Percentiles rank a stretch among this genome's conserved stretches.
Conservation (phyloP, 441 rosid genomes). For the Flueggea neowawraea region DNA sequence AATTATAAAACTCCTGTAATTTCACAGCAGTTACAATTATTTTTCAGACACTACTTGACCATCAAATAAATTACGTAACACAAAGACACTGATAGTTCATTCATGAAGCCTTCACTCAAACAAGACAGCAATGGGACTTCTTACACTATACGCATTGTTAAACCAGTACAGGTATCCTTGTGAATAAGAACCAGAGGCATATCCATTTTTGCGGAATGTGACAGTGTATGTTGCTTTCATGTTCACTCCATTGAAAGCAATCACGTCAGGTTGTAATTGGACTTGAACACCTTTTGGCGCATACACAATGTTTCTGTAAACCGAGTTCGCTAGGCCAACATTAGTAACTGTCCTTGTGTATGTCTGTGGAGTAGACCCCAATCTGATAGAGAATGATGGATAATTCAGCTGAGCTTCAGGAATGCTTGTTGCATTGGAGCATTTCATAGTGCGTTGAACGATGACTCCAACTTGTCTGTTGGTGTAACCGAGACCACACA, state of each 20-base stretch:
- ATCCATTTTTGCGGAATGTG: slow-evolving; percentile 20
- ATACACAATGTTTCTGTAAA: slow-evolving; percentile 12
- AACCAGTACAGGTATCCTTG: slow-evolving; percentile 36
- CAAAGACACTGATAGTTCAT: too few species aligned
- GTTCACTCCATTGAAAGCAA: slow-evolving; percentile 26
- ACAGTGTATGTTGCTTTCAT: slow-evolving; percentile 33
- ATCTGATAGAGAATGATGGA: slow-evolving; percentile 41
- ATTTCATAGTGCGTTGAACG: slow-evolving; percentile 21
- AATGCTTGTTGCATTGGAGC: slow-evolving; percentile 26
- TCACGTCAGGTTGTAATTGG: slow-evolving; percentile 22
- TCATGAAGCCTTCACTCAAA: slow-evolving; percentile 7
- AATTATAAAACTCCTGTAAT: too few species aligned
- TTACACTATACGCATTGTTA: slow-evolving; percentile 10
- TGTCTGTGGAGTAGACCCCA: slow-evolving; percentile 29
- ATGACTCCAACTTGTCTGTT: slow-evolving; percentile 26
- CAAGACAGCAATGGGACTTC: slow-evolving; percentile 31
- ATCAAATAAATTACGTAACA: too few species aligned
- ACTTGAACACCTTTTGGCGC: slow-evolving; percentile 33
- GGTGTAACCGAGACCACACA: slow-evolving; percentile 45
- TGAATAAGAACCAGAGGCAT: background rate
- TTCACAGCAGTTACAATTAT: too few species aligned
- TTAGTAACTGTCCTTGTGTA: slow-evolving; percentile 48
- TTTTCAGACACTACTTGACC: too few species aligned
- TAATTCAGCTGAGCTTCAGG: slow-evolving; percentile 51
- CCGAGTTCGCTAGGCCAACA: slow-evolving; percentile 29